A percentile compares a stretch with the other conserved stretches of the same genome.
phyloP scores from a whole-genome alignment of 208 protist species.

The Crithidia brevicula region DNA sequence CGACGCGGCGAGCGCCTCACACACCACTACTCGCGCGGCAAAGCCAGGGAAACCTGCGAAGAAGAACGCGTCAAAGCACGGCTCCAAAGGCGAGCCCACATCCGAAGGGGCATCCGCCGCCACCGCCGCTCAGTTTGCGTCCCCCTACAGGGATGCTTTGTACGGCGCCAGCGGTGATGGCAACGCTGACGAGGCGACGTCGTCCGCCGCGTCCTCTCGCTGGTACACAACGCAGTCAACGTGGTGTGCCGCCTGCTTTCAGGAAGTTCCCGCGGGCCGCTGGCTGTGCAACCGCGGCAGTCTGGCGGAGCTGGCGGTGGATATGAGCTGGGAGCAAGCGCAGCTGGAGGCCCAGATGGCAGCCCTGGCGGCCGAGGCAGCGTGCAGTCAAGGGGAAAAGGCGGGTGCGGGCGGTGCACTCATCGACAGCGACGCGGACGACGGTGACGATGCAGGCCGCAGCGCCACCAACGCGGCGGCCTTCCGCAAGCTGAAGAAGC shows the following conservation, averaged over 20 bases:
- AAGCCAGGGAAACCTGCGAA: not conserved
- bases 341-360: conserved; percentile 21
- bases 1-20: not conserved
- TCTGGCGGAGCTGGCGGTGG: conserved; percentile 48
- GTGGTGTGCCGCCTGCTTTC: conserved; percentile 57
- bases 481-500: conserved; percentile 52
- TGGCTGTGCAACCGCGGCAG: conserved; percentile 54
- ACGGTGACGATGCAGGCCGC: not conserved
- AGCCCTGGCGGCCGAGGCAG: not conserved
- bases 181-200: not conserved
- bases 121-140: not conserved
- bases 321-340: conserved; percentile 43
- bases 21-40: not conserved
- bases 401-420: not conserved
- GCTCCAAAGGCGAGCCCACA: not conserved
- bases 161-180: not conserved
- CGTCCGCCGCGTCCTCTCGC: conserved; percentile 10
- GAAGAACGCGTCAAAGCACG: conserved; percentile 13
- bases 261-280: conserved; percentile 43
- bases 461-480: not conserved
- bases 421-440: not conserved
- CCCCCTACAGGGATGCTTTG: conserved; percentile 9
- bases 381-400: too few species aligned
- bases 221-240: conserved; percentile 37
- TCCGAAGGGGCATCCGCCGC: not conserved